Percentiles rank a stretch among this genome's conserved stretches.
These are phyloP conservation scores for Ilex paraguariensis DNA, from an alignment of 305 asterid genomes.

Conservation along the genomic window DNA sequence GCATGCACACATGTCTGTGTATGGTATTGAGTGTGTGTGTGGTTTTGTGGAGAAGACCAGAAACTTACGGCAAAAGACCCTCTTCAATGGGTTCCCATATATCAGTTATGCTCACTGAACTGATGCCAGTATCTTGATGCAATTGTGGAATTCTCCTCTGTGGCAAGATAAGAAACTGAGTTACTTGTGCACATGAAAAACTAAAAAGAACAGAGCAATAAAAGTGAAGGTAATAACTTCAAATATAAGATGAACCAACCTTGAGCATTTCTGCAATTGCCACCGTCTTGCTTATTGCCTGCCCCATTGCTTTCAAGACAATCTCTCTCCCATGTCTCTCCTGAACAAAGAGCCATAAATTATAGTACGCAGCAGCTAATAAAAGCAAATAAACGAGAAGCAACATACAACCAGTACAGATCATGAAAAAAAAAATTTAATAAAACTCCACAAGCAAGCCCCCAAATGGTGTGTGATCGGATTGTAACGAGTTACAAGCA, in stretches of 20 bases:
- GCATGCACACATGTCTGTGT: background rate
- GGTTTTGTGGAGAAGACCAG: no score
- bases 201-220: background rate
- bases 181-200: background rate
- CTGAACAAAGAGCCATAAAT: slow-evolving; percentile 17
- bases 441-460: background rate
- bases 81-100: slow-evolving; percentile 57
- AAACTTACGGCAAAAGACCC: slow-evolving; percentile 47
- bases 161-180: background rate
- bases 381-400: background rate
- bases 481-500: background rate
- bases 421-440: background rate
- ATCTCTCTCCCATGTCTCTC: slow-evolving; percentile 41
- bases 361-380: background rate
- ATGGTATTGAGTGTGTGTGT: no score
- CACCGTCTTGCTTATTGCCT: slow-evolving; percentile 63
- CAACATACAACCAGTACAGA: no score
- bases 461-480: background rate
- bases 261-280: slow-evolving; percentile 53
- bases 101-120: slow-evolving; percentile 53
- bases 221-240: background rate
- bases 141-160: slow-evolving; percentile 46
- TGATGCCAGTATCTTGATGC: slow-evolving; percentile 42
- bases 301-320: slow-evolving; percentile 56
- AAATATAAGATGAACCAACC: slow-evolving; percentile 23